Conservation (phyloP, 2,329 filamentous ascomycete species). For the Phaeosphaeria sp. region DNA sequence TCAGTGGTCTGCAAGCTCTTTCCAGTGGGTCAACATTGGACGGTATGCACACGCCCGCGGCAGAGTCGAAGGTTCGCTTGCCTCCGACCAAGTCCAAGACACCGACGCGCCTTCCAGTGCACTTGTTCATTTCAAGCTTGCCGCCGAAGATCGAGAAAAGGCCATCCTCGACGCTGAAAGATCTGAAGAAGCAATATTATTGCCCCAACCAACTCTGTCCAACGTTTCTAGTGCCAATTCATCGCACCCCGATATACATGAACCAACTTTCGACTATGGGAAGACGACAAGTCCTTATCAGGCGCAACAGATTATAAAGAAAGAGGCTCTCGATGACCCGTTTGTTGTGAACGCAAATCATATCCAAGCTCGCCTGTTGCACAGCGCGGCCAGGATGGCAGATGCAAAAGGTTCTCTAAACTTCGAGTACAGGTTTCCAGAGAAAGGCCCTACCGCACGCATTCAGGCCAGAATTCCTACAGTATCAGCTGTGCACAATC, state of each 20-base stretch:
- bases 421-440: conserved; percentile 36
- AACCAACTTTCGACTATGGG: not conserved
- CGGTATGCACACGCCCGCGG: conserved; percentile 51
- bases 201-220: not conserved
- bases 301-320: conserved; percentile 5
- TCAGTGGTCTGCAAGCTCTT: conserved; percentile 51
- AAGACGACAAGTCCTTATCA: not conserved
- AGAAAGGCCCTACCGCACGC: not conserved
- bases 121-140: conserved; percentile 51
- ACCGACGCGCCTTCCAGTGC: conserved; percentile 46
- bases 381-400: not conserved
- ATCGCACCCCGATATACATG: not conserved
- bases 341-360: conserved; percentile 23
- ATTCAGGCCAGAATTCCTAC: not conserved
- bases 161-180: conserved; percentile 16
- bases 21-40: conserved; percentile 55
- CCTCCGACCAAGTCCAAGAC: conserved; percentile 48
- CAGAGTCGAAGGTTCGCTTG: conserved; percentile 53
- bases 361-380: not conserved
- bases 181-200: conserved; percentile 3
- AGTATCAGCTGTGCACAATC: not conserved
- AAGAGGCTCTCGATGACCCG: conserved; percentile 33
- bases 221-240: not conserved
- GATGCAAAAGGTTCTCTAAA: conserved; percentile 25
- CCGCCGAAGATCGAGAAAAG: conserved; percentile 48